Conservation (phyloP, 352 stramenopile genomes). For the Pythium sp. region DNA sequence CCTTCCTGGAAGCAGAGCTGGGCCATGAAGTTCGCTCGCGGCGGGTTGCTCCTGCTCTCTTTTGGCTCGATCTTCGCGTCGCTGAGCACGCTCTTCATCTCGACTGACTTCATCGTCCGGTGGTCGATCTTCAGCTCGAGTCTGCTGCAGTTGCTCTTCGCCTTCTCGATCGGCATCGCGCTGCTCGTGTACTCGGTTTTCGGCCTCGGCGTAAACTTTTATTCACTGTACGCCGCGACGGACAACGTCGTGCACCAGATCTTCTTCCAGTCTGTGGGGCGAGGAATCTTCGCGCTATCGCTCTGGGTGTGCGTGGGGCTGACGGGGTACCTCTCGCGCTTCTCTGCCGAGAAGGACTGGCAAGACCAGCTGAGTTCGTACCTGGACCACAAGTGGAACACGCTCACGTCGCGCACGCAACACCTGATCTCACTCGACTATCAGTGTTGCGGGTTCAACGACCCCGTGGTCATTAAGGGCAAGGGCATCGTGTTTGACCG, state of each 20-base stretch:
- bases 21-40: conserved; percentile 9
- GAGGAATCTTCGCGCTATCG: conserved; percentile 15
- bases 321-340: conserved; percentile 37
- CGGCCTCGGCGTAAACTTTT: conserved; percentile 31
- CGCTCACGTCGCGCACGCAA: conserved; percentile 25
- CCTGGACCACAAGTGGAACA: conserved; percentile 42
- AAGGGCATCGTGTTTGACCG: conserved; percentile 45
- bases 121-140: conserved; percentile 48
- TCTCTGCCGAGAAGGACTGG: conserved; percentile 31
- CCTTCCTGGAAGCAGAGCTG: conserved; percentile 17
- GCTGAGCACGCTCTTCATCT: conserved; percentile 30
- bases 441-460: conserved; percentile 52
- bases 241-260: conserved; percentile 38
- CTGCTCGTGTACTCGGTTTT: conserved; percentile 33
- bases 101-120: conserved; percentile 33
- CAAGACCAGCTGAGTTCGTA: conserved; percentile 25
- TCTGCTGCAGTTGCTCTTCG: conserved; percentile 49
- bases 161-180: conserved; percentile 28
- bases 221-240: conserved; percentile 31
- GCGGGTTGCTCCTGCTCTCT: conserved; percentile 11
- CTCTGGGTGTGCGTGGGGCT: conserved; percentile 32
- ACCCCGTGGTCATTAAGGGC: conserved; percentile 31
- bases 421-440: conserved; percentile 41
- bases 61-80: conserved; percentile 25
- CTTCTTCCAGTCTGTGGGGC: conserved; percentile 32